Evolutionary conservation across 1,139 yeast species (phyloP).

Genomic region (Hansenula sp.): DNA sequence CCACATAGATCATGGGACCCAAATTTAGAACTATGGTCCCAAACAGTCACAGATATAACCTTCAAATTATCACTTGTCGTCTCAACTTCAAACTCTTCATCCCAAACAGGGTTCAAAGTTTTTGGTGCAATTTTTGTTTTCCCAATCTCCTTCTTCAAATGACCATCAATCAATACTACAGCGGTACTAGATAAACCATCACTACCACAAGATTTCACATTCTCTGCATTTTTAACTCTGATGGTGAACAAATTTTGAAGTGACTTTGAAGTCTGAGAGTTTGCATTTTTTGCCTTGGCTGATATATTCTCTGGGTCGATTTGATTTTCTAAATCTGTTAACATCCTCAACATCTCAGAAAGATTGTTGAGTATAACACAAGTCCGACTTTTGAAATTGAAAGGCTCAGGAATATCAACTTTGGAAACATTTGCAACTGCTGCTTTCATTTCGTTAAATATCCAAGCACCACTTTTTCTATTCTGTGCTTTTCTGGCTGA

Average conservation of each 20-base stretch:
- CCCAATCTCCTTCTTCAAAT: conserved; percentile 54
- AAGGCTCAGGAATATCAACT: conserved; percentile 48
- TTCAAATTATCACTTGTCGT: conserved; percentile 27
- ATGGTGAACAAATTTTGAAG: conserved; percentile 60
- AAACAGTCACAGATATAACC: conserved; percentile 57
- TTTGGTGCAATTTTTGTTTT: conserved; percentile 64
- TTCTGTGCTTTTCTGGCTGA: conserved; percentile 15
- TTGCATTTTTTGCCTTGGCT: conserved; percentile 39
- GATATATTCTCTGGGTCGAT: conserved; percentile 56
- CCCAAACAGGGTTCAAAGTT: conserved; percentile 77
- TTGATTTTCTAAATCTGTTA: conserved; percentile 56
- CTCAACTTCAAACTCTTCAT: conserved; percentile 76
- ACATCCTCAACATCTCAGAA: conserved; percentile 53
- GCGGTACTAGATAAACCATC: conserved; percentile 62
- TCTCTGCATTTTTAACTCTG: conserved; percentile 65
- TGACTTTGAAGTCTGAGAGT: conserved; percentile 30
- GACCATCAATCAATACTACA: conserved; percentile 62
- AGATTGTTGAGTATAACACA: conserved; percentile 77
- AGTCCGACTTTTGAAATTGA: conserved; percentile 56
- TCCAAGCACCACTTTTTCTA: conserved; percentile 31
- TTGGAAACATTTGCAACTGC: conserved; percentile 33
- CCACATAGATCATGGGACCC: conserved; percentile 69
- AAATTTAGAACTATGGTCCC: conserved; percentile 58
- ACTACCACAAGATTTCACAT: conserved; percentile 48
- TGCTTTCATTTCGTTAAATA: conserved; percentile 45